Evolutionary conservation across 2,329 filamentous ascomycete genomes (phyloP), one percentile per base, ranked within the genome.

Genomic region (Lanzia echinophila): DNA sequence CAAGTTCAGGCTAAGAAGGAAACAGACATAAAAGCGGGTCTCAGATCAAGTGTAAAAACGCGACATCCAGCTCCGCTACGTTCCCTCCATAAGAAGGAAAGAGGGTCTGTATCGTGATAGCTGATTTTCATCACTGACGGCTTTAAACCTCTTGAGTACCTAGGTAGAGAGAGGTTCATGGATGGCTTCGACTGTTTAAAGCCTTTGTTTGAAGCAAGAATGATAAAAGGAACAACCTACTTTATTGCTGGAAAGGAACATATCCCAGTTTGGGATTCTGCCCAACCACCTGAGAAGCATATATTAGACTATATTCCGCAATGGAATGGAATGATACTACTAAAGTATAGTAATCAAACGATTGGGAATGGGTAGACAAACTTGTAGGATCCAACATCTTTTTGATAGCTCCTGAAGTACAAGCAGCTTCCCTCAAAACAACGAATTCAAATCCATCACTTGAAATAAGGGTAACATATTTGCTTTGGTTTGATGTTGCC

Each of bases 401-500:
- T 71, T 82, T 86, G 72, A 92, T 86, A 55, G 84, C 79, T 33
- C 83, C 83, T 62, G 86, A 87, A 65, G 87, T 75, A 64, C 81
- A 75, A 56, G 86, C 82, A 2, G 86, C 84, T 47, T 87, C 84
- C 51, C 87, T 82, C 53, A 87, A 75, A 49, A 91, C 77, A 59
- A 88, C 81, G 67, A 88, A 91, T 72, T 90, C 86, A 68, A 83
- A 90, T 63, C 81, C 86, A 69, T 92, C 88, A 61, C 76, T 79
- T 0, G 87, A 90, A 41, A 90, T 77, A 50, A 92, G 80, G 5
- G 88, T 91, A 60, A 91, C 79, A 70, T 90, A 91, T 65, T 88
- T 83, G 70, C 79, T 81, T 22, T 57, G 43, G 32, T 17, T 57
- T 15, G 44, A 44, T 20, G 50, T 28, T 31, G 60, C 55, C 48